Percentiles rank a stretch among this genome's conserved stretches.
Evolutionary conservation across 371 early-diverging fungal genomes (phyloP).

Genomic region (Entomophthora muscae): DNA sequence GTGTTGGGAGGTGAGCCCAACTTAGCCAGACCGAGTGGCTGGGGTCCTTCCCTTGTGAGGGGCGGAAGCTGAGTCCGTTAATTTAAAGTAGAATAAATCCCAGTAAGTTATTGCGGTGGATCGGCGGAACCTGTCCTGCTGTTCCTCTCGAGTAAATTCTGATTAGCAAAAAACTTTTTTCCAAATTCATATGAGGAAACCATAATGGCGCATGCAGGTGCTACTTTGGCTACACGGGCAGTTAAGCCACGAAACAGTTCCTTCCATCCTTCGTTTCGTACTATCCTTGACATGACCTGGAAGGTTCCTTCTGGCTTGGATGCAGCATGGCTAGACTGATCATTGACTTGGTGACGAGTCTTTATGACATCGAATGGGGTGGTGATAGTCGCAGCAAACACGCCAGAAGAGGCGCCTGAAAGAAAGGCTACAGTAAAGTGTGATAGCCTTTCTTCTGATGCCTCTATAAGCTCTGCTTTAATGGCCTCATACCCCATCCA

Average conservation of each 20-base stretch:
- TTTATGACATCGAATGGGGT: constrained; percentile 94
- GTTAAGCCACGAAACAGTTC: constrained; percentile 54
- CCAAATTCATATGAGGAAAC: constrained; percentile 68
- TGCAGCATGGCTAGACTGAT: constrained; percentile 10
- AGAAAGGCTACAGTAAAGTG: constrained; percentile 25
- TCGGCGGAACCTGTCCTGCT: not conserved
- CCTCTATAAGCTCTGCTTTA: constrained; percentile 14
- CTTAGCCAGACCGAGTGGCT: not conserved
- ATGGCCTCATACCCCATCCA: constrained; percentile 79
- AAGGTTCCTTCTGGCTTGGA: constrained; percentile 1
- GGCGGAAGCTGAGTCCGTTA: not conserved
- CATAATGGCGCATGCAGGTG: constrained; percentile 93
- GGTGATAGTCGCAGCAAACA: constrained; percentile 71
- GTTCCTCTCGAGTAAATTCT: not conserved
- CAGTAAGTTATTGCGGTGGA: not conserved
- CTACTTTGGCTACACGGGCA: constrained; percentile 75
- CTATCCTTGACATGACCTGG: constrained; percentile 30
- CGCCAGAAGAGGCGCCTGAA: constrained; percentile 57
- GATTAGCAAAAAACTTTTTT: constrained; percentile 16
- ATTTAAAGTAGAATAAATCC: not conserved
- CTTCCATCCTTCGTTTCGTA: constrained; percentile 41
- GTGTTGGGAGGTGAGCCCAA: too few species aligned
- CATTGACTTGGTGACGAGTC: constrained; percentile 53
- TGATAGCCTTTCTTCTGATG: constrained; percentile 10
- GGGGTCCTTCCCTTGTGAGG: too few species aligned